These are phyloP conservation scores for Auxenochlorella pyrenoidosa DNA, from an alignment of 139 green algal species.

Conservation along the genomic window DNA sequence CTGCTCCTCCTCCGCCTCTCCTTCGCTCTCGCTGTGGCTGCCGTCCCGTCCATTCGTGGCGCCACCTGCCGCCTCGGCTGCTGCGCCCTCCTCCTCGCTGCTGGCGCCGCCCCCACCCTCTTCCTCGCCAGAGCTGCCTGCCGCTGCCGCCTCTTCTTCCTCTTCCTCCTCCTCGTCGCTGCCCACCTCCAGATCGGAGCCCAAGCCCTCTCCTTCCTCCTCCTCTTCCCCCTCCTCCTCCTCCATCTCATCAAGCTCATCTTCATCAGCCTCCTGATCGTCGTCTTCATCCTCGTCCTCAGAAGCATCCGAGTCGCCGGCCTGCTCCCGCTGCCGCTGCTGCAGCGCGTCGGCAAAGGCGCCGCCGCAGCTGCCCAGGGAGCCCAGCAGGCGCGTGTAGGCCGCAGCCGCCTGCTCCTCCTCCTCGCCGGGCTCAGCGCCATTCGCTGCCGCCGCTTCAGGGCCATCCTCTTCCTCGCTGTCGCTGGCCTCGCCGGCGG, in stretches of 20 bases:
- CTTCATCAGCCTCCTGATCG: background rate
- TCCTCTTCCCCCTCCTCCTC: background rate
- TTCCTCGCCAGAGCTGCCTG: background rate
- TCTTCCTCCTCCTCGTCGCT: background rate
- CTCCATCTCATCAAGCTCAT: background rate
- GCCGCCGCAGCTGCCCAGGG: conserved; percentile 2
- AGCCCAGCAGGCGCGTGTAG: conserved; percentile 37
- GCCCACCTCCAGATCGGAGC: background rate
- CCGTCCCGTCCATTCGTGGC: background rate
- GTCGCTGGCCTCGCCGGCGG: conserved; percentile 11
- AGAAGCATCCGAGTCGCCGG: conserved; percentile 12
- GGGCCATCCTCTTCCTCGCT: background rate
- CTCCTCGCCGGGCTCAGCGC: background rate
- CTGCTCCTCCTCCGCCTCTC: background rate
- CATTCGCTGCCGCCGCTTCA: background rate
- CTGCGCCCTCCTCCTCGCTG: background rate
- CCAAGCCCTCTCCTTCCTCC: background rate
- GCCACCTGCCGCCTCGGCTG: background rate
- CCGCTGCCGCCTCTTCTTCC: background rate
- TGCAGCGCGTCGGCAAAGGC: conserved; percentile 27
- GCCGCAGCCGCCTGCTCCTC: background rate
- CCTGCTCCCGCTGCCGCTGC: conserved; percentile 44
- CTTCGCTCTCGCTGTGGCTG: background rate
- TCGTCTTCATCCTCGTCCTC: conserved; percentile 15
- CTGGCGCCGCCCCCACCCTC: background rate